Evolutionary conservation across 805 yeast species (phyloP).

Genomic region (Novakomyces olei): DNA sequence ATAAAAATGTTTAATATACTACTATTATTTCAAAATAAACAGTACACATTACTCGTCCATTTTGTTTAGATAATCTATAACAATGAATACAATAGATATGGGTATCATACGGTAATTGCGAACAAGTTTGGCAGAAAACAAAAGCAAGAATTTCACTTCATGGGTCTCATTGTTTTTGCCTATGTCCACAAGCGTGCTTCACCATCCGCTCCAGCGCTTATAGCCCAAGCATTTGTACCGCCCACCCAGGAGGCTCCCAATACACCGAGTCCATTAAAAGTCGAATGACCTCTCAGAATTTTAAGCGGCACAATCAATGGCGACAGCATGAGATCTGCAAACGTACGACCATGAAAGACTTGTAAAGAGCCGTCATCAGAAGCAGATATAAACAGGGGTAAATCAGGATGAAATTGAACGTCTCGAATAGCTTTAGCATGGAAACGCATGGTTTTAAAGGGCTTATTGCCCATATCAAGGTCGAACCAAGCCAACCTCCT

Average conservation of each 20-base stretch:
- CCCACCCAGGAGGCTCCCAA: constrained; percentile 82
- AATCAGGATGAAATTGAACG: constrained; percentile 63
- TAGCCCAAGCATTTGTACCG: constrained; percentile 95
- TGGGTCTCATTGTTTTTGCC: too few relatives aligned
- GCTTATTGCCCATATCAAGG: constrained; percentile 66
- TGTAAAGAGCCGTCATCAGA: constrained; percentile 86
- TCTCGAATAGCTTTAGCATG: constrained; percentile 87
- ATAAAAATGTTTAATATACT: too few relatives aligned
- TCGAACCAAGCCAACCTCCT: constrained; percentile 96
- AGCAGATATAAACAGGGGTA: constrained; percentile 85
- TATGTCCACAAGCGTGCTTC: constrained; percentile 84
- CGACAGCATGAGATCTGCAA: constrained; percentile 85
- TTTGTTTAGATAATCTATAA: too few relatives aligned
- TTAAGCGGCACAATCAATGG: constrained; percentile 90
- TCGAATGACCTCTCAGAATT: constrained; percentile 76
- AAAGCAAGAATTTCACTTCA: too few relatives aligned
- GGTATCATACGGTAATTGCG: too few relatives aligned
- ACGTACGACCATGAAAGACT: constrained; percentile 89
- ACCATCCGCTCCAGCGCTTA: constrained; percentile 92
- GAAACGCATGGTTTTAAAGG: constrained; percentile 85
- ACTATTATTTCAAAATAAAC: too few relatives aligned
- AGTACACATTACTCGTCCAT: too few relatives aligned
- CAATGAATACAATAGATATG: too few relatives aligned
- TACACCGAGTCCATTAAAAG: constrained; percentile 63
- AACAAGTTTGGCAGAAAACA: too few relatives aligned